These are phyloP conservation scores for Penicillium psychrofluorescens DNA, from an alignment of 495 filamentous ascomycete species.

Conservation along the genomic window DNA sequence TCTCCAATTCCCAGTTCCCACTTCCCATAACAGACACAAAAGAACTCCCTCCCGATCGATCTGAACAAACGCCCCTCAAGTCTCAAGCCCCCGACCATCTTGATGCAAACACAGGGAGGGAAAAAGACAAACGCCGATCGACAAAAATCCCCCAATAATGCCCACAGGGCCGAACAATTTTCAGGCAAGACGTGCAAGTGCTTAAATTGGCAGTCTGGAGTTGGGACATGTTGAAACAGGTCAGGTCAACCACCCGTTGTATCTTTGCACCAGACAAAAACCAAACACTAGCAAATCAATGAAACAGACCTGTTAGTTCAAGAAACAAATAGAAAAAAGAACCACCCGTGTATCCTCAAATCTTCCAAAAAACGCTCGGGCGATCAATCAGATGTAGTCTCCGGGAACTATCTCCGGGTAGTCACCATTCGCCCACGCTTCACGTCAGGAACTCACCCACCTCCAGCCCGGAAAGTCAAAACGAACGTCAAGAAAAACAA, in stretches of 20 bases:
- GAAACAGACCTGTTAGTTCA: too few species aligned
- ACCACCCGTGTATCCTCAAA: neutral
- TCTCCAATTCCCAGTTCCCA: too few species aligned
- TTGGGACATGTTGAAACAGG: too few species aligned
- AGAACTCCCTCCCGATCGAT: neutral
- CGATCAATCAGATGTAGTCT: neutral
- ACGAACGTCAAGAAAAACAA: constrained; percentile 5
- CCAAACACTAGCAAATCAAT: too few species aligned
- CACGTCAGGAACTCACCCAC: neutral
- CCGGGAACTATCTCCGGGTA: constrained; percentile 11
- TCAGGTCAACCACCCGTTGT: too few species aligned
- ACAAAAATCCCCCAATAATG: neutral
- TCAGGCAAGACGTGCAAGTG: neutral
- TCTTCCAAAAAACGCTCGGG: neutral
- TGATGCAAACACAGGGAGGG: neutral
- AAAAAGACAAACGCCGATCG: neutral
- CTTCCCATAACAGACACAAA: too few species aligned
- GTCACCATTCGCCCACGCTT: constrained; percentile 8
- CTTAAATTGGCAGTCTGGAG: too few species aligned
- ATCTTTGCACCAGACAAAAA: too few species aligned
- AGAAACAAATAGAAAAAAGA: too few species aligned
- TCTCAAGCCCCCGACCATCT: neutral
- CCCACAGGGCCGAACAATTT: neutral
- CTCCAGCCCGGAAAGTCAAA: constrained; percentile 3
- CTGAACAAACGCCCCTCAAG: neutral